Base-by-base conservation (phyloP, 495 filamentous ascomycete species). In the Paragyromitra xinjiangensis region DNA sequence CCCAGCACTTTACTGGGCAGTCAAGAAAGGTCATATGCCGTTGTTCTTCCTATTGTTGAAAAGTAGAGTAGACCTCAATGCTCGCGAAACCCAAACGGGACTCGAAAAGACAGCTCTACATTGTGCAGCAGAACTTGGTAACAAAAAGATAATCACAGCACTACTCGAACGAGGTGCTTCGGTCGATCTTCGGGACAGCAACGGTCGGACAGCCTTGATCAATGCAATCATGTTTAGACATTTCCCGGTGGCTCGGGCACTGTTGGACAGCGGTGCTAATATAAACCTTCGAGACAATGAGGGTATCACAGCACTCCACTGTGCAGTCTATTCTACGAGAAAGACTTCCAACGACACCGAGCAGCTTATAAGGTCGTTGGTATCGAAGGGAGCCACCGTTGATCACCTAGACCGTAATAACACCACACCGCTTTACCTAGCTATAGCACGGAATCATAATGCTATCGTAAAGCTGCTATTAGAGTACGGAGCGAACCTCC, bases 1-100 rank as follows among this genome's bases (percentile, higher is more conserved):
- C 2, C 64, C 71, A 16, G 72, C 67, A 8, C 72, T 75, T 16
- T 45, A 70, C 14, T 75, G 65, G 72, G 72, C 72, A 8, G 24
- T 40, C 55, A 75, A 34, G 19, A 14, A 39, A 14, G 26, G 45
- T 6, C 34, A 70, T 42, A 37, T 16, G 11, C 5, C 56, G 34
- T 56, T 75, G 7, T 5, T 63, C 3, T n/a, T 22, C 0, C 37
- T 75, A 2, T 42, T 75, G 0, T 29, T 70, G 8, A 8, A 45
- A 6, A n/a, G 53, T 14, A 55, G 55, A 11, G 65, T 40, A 3
- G 55, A 75, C 44, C 24, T 39, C 42, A 69, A 75, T n/a, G 3
- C 24, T 29, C 55, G 71, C 9, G 34, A 74, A n/a, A 29, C 45
- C 22, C 19, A 29, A 19, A 48, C 59, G 0, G 26, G 26, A 1